Percentiles rank a stretch among this genome's conserved stretches.
These are phyloP conservation scores for Rhynchospora breviuscula DNA, from an alignment of 176 grass and related monocot species.

Conservation along the genomic window DNA sequence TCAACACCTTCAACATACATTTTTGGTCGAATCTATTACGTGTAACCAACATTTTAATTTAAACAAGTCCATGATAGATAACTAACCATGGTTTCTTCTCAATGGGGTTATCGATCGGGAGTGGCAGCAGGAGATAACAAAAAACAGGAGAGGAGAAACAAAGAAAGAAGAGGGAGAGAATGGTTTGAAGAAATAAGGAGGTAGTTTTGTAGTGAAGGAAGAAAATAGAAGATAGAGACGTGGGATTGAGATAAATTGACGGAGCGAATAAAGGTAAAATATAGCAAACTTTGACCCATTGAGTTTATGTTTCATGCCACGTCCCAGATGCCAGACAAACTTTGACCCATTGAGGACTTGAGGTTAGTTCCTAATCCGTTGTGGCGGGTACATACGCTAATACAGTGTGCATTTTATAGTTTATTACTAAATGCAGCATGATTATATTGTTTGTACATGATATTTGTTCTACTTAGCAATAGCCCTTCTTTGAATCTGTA, in stretches of 20 bases:
- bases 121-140: not conserved
- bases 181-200: constrained; percentile 14
- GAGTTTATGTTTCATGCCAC: not conserved
- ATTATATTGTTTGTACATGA: not conserved
- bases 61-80: not conserved
- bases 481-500: not conserved
- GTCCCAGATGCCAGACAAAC: not conserved
- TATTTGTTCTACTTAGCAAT: not conserved
- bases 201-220: constrained; percentile 17
- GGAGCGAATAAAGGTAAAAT: not conserved
- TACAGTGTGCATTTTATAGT: not conserved
- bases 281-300: not conserved
- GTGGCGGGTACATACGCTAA: not conserved
- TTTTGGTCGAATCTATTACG: not conserved
- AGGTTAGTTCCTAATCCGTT: not conserved
- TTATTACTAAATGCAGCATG: not conserved
- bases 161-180: constrained; percentile 4
- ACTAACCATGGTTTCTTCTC: constrained; percentile 20
- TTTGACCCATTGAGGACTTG: not conserved
- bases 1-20: not conserved
- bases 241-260: constrained; percentile 11
- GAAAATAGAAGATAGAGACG: not conserved
- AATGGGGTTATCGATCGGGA: not conserved
- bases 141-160: not conserved
- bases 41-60: not conserved